Base-by-base conservation (phyloP, 23 red algal species). In the Agarophyton chilense region DNA sequence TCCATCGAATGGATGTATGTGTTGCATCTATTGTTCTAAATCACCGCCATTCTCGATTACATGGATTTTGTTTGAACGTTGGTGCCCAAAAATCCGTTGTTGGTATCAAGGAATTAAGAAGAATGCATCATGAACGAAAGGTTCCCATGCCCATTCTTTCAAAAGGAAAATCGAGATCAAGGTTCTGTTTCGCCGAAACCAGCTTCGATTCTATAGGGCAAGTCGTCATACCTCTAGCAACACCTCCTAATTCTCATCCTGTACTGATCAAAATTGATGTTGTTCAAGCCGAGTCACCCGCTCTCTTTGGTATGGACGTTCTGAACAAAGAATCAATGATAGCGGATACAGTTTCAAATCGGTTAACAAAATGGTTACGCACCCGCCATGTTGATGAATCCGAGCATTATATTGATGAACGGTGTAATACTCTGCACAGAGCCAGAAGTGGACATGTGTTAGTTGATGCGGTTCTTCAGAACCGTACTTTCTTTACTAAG, bases 401-500 rank as follows among this genome's bases (percentile, higher is more conserved):
- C 1, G 44, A 12, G 0, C 11, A 45, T 7, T 68, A 84, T 22
- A 5, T 70, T 43, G 81, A 84, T 43, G 9, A 70, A 52, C 70
- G 81, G 81, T 25, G 24, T 52, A 32, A 44, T 18, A 13, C 81
- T 6, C 54, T 70, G 35, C 7, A 11, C n/a, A 32, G 81, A 32
- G 38, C 57, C 9, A 21, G 52, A 19, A 84, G 81, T 43, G 40
- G 40, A 14, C 57, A 84, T 44, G 29, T 70, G 28, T 84, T 49
- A 21, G 81, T 34, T n/a, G n/a, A n/a, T n/a, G n/a, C 12, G 25
- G 10, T 49, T 46, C 32, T 43, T n/a, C 9, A 18, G 11, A n/a
- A 4, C 52, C 52, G 52, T 56, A 24, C 19, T 24, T 21, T 64
- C 14, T 87, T 87, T 43, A 72, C 82, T n/a, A 13, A 34, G 25